Evolutionary conservation across 2,329 filamentous ascomycete genomes (phyloP), one percentile per base, ranked within the genome.

Genomic region (Polychaeton citri): DNA sequence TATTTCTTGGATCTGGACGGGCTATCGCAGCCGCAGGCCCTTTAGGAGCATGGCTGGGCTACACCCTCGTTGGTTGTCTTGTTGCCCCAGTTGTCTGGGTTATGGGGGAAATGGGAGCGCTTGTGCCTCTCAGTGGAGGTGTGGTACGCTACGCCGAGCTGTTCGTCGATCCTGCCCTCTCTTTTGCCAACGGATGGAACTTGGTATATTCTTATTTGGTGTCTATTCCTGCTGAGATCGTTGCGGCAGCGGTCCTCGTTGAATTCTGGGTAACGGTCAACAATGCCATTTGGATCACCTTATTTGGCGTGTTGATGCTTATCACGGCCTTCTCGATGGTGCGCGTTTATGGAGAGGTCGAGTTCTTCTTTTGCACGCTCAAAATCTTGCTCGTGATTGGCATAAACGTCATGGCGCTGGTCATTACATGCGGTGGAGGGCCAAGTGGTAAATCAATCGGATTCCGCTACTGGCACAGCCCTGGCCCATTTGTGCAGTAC

Each of bases 51-150:
- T 52, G 57, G 38, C 58, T 58, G 52, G 55, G 48, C 16, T 63
- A 58, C 39, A 28, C 24, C 3, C 12, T 28, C 24, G 15, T 28
- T 15, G 53, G 53, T 5, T 47, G 50, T 19, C 45, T 62, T n/a
- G 55, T 63, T 3, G 62, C 51, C 43, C 51, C 53, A 30, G 49
- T 63, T n/a, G 62, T 64, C 53, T 60, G 61, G 34, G 49, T 52
- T 17, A 45, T 75, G 21, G 71, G 68, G 36, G 72, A 76, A 53
- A 73, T 76, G 67, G 66, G 64, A 36, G 64, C 70, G 5, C 72
- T 70, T 40, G 31, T 46, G 17, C 72, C 71, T 3, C 57, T 74
- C 34, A 61, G 46, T 5, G 60, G 68, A 21, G 64, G 69, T 32
- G 66, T 67, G 12, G 68, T 74, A 31, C 71, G 71, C 28, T 69